These are phyloP conservation scores for Pleurostoma richardsiae DNA, from an alignment of 2,329 filamentous ascomycete genomes.

Conservation along the genomic window DNA sequence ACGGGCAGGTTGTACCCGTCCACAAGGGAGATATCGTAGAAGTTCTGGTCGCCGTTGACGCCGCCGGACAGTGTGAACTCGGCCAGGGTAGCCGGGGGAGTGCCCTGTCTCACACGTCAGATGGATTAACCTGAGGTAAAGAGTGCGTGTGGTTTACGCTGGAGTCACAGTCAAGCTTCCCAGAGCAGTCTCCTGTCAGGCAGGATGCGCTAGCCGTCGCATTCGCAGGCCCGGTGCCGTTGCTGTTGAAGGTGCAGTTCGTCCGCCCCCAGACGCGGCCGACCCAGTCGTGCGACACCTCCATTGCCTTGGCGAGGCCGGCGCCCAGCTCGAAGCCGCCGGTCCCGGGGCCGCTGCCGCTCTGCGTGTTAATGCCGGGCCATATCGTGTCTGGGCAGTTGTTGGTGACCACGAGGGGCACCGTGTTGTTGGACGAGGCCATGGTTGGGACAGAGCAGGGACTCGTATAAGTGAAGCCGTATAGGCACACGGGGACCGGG, in stretches of 20 bases:
- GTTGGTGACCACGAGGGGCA: slow-evolving; percentile 67
- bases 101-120: slow-evolving; percentile 44
- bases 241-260: slow-evolving; percentile 71
- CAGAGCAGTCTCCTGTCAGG: slow-evolving; percentile 71
- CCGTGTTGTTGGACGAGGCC: slow-evolving; percentile 17
- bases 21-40: slow-evolving; percentile 81
- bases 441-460: background rate
- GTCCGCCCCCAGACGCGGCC: slow-evolving; percentile 79
- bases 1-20: slow-evolving; percentile 80
- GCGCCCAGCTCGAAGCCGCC: slow-evolving; percentile 64
- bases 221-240: slow-evolving; percentile 49
- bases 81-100: slow-evolving; percentile 69
- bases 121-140: background rate
- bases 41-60: slow-evolving; percentile 56
- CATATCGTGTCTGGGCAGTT: slow-evolving; percentile 67
- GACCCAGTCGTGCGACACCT: slow-evolving; percentile 70
- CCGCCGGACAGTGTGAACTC: slow-evolving; percentile 75
- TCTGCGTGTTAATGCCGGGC: slow-evolving; percentile 71
- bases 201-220: slow-evolving; percentile 52
- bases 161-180: slow-evolving; percentile 62
- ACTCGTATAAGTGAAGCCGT: too few species aligned
- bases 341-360: slow-evolving; percentile 60
- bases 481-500: too few species aligned
- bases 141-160: slow-evolving; percentile 44
- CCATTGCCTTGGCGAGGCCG: slow-evolving; percentile 54